Conservation (phyloP, 495 filamentous ascomycete species). For the Aspergillus bertholletiae region DNA sequence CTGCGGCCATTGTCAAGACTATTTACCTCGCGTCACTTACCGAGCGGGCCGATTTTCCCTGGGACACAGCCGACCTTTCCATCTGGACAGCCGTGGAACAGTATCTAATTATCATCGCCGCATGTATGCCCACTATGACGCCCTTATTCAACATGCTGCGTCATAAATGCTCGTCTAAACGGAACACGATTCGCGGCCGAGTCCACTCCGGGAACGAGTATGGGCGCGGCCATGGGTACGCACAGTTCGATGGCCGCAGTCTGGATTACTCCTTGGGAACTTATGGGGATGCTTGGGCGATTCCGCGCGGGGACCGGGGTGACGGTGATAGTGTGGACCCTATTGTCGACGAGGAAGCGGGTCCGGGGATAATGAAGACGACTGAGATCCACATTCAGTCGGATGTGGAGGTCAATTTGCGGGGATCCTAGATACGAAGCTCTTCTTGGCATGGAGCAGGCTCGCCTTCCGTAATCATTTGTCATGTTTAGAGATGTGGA, state of each 20-base stretch:
- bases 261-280: constrained; percentile 1
- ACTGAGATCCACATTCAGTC: constrained; percentile 5
- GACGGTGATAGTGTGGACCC: neutral
- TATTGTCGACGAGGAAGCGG: neutral
- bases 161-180: neutral
- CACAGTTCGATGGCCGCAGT: constrained; percentile 4
- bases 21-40: constrained; percentile 4
- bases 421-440: neutral
- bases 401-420: neutral
- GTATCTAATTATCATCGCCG: constrained; percentile 12
- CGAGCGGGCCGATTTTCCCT: constrained; percentile 2
- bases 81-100: constrained; percentile 11
- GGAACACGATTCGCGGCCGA: neutral
- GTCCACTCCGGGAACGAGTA: neutral
- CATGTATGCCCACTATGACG: constrained; percentile 11
- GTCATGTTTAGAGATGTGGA: no score
- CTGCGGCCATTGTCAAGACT: constrained; percentile 13
- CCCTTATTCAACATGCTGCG: constrained; percentile 10
- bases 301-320: neutral
- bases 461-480: no score
- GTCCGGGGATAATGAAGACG: constrained; percentile 8
- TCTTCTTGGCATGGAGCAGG: no score
- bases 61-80: constrained; percentile 4
- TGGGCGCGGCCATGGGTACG: neutral
- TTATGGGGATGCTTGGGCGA: neutral